Base-by-base conservation (phyloP, 495 filamentous ascomycete genomes). In the Clavariopsis aquatica region DNA sequence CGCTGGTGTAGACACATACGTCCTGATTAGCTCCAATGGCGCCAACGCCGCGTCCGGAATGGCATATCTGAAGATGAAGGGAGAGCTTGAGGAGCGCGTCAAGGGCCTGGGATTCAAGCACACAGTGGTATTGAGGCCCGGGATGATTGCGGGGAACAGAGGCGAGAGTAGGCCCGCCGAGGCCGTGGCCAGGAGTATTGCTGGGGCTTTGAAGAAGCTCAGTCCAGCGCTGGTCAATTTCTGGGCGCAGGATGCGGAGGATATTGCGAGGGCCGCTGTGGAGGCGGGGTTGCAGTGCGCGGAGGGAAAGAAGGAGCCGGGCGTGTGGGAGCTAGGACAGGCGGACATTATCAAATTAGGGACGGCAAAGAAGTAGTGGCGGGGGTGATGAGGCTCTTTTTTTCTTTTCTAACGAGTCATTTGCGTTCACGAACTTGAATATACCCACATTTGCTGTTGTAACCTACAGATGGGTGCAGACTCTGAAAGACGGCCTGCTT, bases 41-140 rank as follows among this genome's bases (percentile, higher is more conserved):
- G 69, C 75, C 26, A 72, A 41, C 52, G 57, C 62, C 4, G 34
- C 46, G 1, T 68, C 66, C 19, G 24, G 23, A 17, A n/a, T 71
- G 19, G 49, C 65, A 17, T 78, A 93, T 71, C 52, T 75, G 2
- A 80, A 83, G 68, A 93, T 95, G 88, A 96, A 96, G 78, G 81
- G 80, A 13, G 87, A 91, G 69, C 82, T 93, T 34, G 92, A 96
- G 70, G 87, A 92, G 29, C 80, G 85, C n/a, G 79, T 93, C 29
- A 83, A 85, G 72, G 80, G 70, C 23, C 73, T 92, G 22, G 88
- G 79, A 0, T 96, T 96, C 69, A 86, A 89, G 43, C 82, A 86
- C 53, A 86, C 84, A 10, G 83, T 93, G 29, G 86, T 96, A 36
- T 49, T 96, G 49, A 79, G 84, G 19, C 92, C 92, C 10, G 92